These are phyloP conservation scores for Nakazawaea siamensis DNA, from an alignment of 805 yeast genomes.

Conservation along the genomic window DNA sequence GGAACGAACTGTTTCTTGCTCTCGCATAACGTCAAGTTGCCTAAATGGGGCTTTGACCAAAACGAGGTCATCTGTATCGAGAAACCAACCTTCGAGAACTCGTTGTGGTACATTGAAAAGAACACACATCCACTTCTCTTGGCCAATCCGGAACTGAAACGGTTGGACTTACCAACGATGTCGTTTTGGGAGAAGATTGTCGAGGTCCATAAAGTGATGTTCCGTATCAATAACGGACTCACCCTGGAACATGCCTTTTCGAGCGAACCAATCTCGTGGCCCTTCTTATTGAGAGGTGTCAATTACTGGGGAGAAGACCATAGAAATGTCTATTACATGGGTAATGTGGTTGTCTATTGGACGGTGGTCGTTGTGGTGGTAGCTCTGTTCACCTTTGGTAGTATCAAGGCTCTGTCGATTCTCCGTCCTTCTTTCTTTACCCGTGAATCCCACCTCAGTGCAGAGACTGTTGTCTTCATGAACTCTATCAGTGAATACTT, in stretches of 20 bases:
- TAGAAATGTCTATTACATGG: conserved; percentile 47
- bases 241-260: conserved; percentile 41
- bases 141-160: conserved; percentile 22
- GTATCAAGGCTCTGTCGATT: background rate
- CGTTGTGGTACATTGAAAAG: conserved; percentile 69
- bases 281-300: conserved; percentile 48
- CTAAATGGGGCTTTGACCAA: conserved; percentile 80
- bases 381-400: conserved; percentile 15
- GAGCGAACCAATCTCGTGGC: conserved; percentile 59
- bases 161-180: conserved; percentile 23
- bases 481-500: background rate
- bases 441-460: background rate
- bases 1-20: conserved; percentile 64
- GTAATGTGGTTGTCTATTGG: conserved; percentile 56
- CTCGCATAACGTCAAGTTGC: conserved; percentile 67
- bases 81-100: conserved; percentile 56
- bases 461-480: background rate
- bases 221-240: conserved; percentile 36
- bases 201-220: conserved; percentile 53
- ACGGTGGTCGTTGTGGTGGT: conserved; percentile 28
- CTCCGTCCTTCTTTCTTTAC: conserved; percentile 5
- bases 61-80: conserved; percentile 85
- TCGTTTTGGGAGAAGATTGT: conserved; percentile 40
- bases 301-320: conserved; percentile 41
- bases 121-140: conserved; percentile 46